Base-by-base conservation (phyloP, 1,284 basidiomycete species). In the Fomes fomentarius region DNA sequence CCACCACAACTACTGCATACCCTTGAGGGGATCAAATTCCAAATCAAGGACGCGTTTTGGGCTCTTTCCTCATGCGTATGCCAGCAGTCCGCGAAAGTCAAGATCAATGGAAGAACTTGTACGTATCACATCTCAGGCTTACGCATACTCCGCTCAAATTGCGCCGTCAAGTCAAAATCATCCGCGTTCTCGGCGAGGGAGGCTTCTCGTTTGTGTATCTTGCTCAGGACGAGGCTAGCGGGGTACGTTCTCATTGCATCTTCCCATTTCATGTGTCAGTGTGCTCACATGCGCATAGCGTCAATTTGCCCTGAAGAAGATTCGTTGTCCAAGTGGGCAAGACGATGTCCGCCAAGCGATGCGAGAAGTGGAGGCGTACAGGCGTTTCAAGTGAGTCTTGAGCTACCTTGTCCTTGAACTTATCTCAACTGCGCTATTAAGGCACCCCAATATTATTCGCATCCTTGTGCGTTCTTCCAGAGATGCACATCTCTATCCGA, bases 181-280 rank as follows among this genome's bases (percentile, higher is more conserved):
- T 95, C 47, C 92, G 90, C 62, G 86, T 96, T 14, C 83, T 98
- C 4, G 95, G 95, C 40, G 95, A 98, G 74, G 95, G 95, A 37
- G 95, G 93, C 2, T 97, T 97, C 78, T 94, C 92, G 14, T 97
- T 96, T 69, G 95, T 98, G 17, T 95, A 95, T 71, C 81, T 95
- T 31, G 91, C 91, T n/a, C 87, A 91, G 65, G 93, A 96, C 69
- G 90, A 92, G 65, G 77, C 82, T 56, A 91, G 88, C 64, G 89
- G 88, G 40, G 89, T 91, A 63, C 64, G 83, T 38, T 39, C 31
- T 39, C 15, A 42, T 26, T 2, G 38, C n/a, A 2, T 14, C 5
- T 11, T 15, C 17, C 2, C 11, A 8, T 25, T 5, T 33, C 3
- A 21, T 10, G 19, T 11, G 19, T 8, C 7, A 31, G n/a, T 42